phyloP scores from a whole-genome alignment of 768 basidiomycete species.

The Calocybe cyanea region DNA sequence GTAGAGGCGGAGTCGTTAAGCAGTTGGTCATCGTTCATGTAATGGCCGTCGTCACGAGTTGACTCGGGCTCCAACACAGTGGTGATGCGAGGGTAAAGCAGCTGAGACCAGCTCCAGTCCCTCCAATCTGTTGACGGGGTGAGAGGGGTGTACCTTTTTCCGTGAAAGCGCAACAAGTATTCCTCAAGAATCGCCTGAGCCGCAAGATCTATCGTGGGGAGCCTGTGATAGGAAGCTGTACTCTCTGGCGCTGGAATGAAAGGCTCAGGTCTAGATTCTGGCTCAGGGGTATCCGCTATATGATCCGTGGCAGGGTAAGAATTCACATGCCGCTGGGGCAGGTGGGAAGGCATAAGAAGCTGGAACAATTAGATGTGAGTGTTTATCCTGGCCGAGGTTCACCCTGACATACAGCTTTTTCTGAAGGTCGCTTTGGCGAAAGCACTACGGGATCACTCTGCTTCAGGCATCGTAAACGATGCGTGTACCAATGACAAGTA shows the following conservation, averaged over 20 bases:
- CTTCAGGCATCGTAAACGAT: conserved; percentile 51
- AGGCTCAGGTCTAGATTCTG: background rate
- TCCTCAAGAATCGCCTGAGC: conserved; percentile 22
- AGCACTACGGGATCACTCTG: conserved; percentile 30
- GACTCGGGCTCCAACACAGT: conserved; percentile 1
- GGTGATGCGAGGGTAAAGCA: conserved; percentile 31
- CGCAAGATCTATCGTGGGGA: too few species aligned
- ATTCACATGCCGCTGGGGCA: background rate
- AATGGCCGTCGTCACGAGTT: conserved; percentile 1
- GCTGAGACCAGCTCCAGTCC: conserved; percentile 42
- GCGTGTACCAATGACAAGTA: conserved; percentile 63
- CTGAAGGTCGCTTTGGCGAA: conserved; percentile 7
- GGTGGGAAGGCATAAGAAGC: background rate
- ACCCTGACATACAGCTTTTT: conserved; percentile 5
- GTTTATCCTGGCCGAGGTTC: background rate
- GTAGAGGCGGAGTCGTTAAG: background rate
- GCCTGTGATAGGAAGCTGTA: too few species aligned
- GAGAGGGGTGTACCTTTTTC: conserved; percentile 18
- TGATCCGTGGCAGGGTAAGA: background rate
- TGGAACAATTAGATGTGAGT: background rate
- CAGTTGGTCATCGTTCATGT: background rate
- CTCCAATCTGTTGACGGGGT: conserved; percentile 26
- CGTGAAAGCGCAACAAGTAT: conserved; percentile 29
- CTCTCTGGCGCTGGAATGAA: background rate
- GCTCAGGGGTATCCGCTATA: background rate